Evolutionary conservation across 2,329 filamentous ascomycete species (phyloP), one percentile per base, ranked within the genome.

Genomic region (Truncatella angustata): DNA sequence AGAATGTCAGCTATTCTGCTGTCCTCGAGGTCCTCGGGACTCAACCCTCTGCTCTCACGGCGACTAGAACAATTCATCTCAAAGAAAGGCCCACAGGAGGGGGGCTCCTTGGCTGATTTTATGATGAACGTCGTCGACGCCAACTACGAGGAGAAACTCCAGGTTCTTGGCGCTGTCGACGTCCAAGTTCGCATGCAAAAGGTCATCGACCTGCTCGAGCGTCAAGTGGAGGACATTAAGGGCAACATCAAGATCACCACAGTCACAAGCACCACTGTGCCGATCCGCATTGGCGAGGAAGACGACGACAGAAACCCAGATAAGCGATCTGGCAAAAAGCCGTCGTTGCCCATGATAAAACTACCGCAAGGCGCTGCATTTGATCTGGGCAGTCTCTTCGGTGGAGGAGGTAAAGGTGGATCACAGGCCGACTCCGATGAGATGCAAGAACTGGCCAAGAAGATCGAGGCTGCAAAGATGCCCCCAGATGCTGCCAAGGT

Each of bases 81-180:
- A 28, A 85, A 87, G 67, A 95, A 94, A 66, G 86, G 91, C 54
- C 69, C 94, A 47, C 78, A 83, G 37, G 91, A 97, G 60, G 92
- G 92, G 1, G 93, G 93, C 2, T 75, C 85, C 7, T 78, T 99
- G 9, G 93, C 94, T 5, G 94, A 99, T 68, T 97, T 97, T 67
- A 97, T 99, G 91, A 87, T 91, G 35, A 96, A 96, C 66, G 82
- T 97, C 21, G 83, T 96, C 3, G 91, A 96, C 57, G 86, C 88
- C 47, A 88, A 85, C 9, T 88, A 95, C 57, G 91, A 96, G 68
- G 94, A 99, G 66, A 97, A 96, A 70, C 78, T 99, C 50, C 84
- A 89, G 51, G 83, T 99, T 14, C 76, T 99, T 32, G 84, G 90
- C n/a, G 85, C 91, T 1, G 72, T 95, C 4, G 85, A 92, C 61